Evolutionary conservation across 345 rosid genomes (phyloP).

Genomic region (Rhodamnia argentea): DNA sequence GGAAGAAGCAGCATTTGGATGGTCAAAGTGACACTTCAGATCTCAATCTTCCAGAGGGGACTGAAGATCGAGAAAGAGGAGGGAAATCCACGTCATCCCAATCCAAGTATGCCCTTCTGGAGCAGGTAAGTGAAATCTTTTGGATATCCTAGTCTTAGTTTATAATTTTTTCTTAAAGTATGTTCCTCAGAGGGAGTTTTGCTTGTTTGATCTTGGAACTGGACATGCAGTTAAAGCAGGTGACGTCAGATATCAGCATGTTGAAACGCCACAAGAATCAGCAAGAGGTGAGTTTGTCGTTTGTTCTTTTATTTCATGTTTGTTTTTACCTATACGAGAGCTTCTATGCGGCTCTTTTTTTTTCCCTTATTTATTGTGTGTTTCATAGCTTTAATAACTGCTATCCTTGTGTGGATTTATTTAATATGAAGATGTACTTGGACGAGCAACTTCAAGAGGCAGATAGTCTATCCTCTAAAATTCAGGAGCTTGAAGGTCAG

Average conservation of each 20-base stretch:
- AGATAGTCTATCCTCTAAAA: constrained; percentile 54
- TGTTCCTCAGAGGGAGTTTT: not conserved
- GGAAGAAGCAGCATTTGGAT: constrained; percentile 39
- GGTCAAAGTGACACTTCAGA: constrained; percentile 49
- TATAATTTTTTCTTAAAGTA: not conserved
- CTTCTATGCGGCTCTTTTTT: not conserved
- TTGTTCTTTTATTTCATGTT: not conserved
- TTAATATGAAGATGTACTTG: constrained; percentile 26
- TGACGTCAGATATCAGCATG: constrained; percentile 29
- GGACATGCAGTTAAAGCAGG: constrained; percentile 53
- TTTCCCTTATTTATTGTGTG: not conserved
- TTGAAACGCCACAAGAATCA: constrained; percentile 43
- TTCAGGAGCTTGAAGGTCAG: constrained; percentile 63
- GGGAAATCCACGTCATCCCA: constrained; percentile 28
- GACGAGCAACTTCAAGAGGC: constrained; percentile 66
- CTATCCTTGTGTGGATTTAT: not conserved
- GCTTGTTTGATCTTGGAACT: not conserved
- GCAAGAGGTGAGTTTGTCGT: constrained; percentile 37
- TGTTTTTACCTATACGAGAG: not conserved
- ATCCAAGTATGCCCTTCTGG: constrained; percentile 35
- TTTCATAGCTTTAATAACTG: not conserved
- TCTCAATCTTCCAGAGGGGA: constrained; percentile 34
- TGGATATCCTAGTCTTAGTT: not conserved
- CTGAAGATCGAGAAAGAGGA: constrained; percentile 36
- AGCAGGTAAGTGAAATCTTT: constrained; percentile 43